Evolutionary conservation across 805 yeast genomes (phyloP).

Genomic region (Candida fluviatilis): DNA sequence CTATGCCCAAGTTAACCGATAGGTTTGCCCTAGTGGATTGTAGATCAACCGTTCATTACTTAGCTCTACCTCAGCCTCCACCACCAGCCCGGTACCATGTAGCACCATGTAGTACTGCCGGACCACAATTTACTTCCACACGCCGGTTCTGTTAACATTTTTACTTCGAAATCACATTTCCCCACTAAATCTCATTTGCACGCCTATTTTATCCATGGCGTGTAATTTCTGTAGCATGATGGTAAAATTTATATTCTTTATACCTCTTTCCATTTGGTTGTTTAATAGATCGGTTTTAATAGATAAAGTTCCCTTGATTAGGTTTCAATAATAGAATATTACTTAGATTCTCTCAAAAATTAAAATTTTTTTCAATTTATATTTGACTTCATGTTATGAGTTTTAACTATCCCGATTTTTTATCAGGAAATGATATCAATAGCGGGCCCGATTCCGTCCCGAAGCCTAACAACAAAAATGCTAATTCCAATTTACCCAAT

Average conservation of each 20-base stretch:
- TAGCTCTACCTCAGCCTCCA: too few species aligned
- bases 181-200: background rate
- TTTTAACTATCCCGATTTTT: conserved; percentile 34
- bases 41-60: too few species aligned
- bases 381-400: conserved; percentile 15
- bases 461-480: conserved; percentile 8
- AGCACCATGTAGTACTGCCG: background rate
- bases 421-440: conserved; percentile 10
- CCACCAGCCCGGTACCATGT: too few species aligned
- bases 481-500: conserved; percentile 7
- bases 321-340: background rate
- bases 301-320: background rate
- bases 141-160: too few species aligned
- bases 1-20: too few species aligned
- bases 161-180: too few species aligned
- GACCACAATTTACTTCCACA: background rate
- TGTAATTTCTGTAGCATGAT: background rate
- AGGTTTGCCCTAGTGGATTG: too few species aligned
- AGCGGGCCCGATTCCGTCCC: conserved; percentile 6
- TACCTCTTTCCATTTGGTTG: background rate
- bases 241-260: background rate
- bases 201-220: background rate
- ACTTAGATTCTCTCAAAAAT: too few species aligned
- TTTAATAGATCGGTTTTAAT: background rate
- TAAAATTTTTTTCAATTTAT: background rate